These are phyloP conservation scores for Neckera pumila DNA, from an alignment of 225 moss, liverwort and hornwort species.

Conservation along the genomic window DNA sequence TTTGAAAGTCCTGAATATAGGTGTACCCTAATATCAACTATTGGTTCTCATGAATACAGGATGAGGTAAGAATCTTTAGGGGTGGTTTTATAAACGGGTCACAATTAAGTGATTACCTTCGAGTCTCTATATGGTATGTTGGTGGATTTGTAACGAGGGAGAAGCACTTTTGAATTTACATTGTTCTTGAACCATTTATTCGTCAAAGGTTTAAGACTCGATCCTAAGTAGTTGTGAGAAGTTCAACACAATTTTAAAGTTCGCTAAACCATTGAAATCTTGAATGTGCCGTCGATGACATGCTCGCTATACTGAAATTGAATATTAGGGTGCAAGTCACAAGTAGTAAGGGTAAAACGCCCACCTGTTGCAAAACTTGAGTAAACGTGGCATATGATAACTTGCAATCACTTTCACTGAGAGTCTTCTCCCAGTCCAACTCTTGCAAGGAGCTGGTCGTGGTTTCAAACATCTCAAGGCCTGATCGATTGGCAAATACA, in stretches of 20 bases:
- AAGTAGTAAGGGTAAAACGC: neutral
- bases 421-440: slow-evolving; percentile 84
- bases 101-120: neutral
- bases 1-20: neutral
- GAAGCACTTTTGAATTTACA: neutral
- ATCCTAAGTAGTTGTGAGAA: neutral
- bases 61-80: neutral
- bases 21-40: neutral
- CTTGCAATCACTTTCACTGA: slow-evolving; percentile 77
- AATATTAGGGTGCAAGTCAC: neutral
- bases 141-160: too few species aligned
- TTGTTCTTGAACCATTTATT: neutral
- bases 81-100: neutral
- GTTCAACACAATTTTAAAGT: neutral
- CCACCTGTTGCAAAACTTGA: slow-evolving; percentile 89
- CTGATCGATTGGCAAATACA: slow-evolving; percentile 76
- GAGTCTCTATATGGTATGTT: neutral
- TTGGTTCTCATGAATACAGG: neutral
- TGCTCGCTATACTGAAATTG: neutral
- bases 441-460: slow-evolving; percentile 67
- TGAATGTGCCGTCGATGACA: neutral
- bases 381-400: slow-evolving; percentile 70
- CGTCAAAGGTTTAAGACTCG: neutral
- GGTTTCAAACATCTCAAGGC: slow-evolving; percentile 87
- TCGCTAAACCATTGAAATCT: neutral